phyloP scores from a whole-genome alignment of 495 filamentous ascomycete species.

The Podospora bellae-mahoneyi region DNA sequence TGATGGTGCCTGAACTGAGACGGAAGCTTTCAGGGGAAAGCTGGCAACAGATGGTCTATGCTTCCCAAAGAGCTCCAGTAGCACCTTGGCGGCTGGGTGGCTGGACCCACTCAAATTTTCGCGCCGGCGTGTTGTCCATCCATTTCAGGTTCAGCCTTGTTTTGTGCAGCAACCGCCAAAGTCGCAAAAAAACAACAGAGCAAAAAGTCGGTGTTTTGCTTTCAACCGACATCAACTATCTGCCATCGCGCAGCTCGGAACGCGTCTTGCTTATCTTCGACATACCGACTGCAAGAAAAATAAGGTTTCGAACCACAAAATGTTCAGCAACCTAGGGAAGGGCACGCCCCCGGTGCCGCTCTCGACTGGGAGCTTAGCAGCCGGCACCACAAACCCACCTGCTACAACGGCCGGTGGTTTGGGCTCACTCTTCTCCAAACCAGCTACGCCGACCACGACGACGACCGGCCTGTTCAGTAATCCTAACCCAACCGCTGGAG shows the following conservation, averaged over 20 bases:
- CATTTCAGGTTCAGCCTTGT: background rate
- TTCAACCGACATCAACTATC: background rate
- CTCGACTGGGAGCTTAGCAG: constrained; percentile 14
- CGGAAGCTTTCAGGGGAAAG: background rate
- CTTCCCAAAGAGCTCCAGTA: background rate
- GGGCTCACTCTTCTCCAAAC: constrained; percentile 22
- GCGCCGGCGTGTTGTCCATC: background rate
- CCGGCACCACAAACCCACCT: constrained; percentile 3
- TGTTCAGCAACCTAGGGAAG: constrained; percentile 6
- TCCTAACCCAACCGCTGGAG: no score
- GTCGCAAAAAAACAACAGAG: constrained; percentile 2
- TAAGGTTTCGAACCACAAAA: background rate
- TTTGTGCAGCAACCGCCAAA: constrained; percentile 3
- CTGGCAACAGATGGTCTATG: background rate
- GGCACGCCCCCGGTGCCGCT: constrained; percentile 19
- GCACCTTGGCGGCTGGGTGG: background rate
- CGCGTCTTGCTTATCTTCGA: background rate
- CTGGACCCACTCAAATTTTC: background rate
- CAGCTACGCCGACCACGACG: background rate
- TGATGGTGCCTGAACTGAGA: background rate
- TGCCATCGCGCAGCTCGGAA: constrained; percentile 4
- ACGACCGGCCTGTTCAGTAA: background rate
- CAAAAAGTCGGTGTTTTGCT: background rate
- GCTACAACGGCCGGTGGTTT: background rate
- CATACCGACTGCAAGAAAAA: background rate